These are phyloP conservation scores for Apodospora peruviana DNA, from an alignment of 495 filamentous ascomycete genomes.

Conservation along the genomic window DNA sequence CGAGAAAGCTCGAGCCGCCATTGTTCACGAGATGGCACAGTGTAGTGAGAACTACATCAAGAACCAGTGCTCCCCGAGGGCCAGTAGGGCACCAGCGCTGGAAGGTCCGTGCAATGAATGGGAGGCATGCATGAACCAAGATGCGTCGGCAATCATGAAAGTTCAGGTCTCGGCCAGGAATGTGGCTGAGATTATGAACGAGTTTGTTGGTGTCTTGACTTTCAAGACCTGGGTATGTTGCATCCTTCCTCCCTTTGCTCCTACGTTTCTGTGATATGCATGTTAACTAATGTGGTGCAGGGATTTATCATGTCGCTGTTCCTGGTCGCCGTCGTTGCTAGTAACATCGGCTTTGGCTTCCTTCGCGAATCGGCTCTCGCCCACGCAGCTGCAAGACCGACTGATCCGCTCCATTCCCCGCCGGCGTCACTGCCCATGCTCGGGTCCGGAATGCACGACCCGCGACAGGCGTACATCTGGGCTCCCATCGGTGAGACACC, in stretches of 20 bases:
- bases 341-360: conserved; percentile 50
- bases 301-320: conserved; percentile 50
- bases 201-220: conserved; percentile 39
- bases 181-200: conserved; percentile 42
- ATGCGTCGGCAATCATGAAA: conserved; percentile 34
- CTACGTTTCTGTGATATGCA: neutral
- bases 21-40: conserved; percentile 64
- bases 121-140: conserved; percentile 76
- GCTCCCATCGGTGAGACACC: conserved; percentile 39
- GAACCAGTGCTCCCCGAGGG: conserved; percentile 61
- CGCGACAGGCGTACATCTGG: conserved; percentile 37
- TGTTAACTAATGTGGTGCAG: conserved; percentile 28
- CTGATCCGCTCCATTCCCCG: conserved; percentile 26
- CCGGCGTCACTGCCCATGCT: conserved; percentile 22
- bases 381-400: conserved; percentile 10
- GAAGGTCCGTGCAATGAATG: conserved; percentile 68
- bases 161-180: conserved; percentile 37
- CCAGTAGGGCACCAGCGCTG: conserved; percentile 63
- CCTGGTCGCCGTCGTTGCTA: conserved; percentile 49
- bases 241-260: conserved; percentile 25
- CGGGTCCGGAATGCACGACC: conserved; percentile 22
- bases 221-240: conserved; percentile 61
- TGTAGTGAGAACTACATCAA: conserved; percentile 65
- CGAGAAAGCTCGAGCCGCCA: conserved; percentile 53
- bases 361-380: conserved; percentile 22